A percentile compares a stretch with the other conserved stretches of the same genome.
Evolutionary conservation across 1,139 yeast species (phyloP).

Genomic region (Candida labiduridarum): DNA sequence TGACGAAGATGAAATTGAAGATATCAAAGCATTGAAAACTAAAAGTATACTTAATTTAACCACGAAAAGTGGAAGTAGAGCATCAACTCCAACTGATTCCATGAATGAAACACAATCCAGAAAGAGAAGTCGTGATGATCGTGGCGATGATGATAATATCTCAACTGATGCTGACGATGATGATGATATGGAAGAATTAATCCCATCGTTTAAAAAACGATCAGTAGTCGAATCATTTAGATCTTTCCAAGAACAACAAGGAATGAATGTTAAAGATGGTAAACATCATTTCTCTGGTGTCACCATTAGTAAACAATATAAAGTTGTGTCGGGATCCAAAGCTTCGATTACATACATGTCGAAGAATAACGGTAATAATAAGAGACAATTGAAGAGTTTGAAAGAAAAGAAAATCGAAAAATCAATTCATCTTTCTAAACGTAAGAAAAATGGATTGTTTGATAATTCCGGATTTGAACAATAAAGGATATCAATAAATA

Average conservation of each 20-base stretch:
- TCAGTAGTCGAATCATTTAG: conserved; percentile 53
- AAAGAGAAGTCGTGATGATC: conserved; percentile 16
- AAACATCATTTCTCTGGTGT: conserved; percentile 51
- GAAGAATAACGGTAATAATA: conserved; percentile 27
- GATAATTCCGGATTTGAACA: conserved; percentile 25
- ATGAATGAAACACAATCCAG: background rate
- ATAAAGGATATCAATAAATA: background rate
- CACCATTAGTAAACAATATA: conserved; percentile 56
- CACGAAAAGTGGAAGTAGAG: conserved; percentile 9
- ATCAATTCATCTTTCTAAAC: conserved; percentile 25
- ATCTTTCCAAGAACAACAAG: conserved; percentile 37
- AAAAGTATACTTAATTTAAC: conserved; percentile 44
- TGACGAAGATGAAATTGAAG: conserved; percentile 45
- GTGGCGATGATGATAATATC: conserved; percentile 16
- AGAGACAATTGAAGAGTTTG: conserved; percentile 24
- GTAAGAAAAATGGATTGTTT: conserved; percentile 20
- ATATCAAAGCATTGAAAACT: conserved; percentile 49
- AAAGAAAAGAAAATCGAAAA: conserved; percentile 33
- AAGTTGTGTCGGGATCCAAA: conserved; percentile 57
- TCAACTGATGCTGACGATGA: conserved; percentile 28
- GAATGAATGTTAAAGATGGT: conserved; percentile 41
- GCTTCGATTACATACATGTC: conserved; percentile 61
- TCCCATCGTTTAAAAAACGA: conserved; percentile 46
- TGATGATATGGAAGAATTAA: conserved; percentile 40
- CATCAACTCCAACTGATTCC: conserved; percentile 8